Base-by-base conservation (phyloP, 140 eudicot genomes). In the Oenanthe javanica region DNA sequence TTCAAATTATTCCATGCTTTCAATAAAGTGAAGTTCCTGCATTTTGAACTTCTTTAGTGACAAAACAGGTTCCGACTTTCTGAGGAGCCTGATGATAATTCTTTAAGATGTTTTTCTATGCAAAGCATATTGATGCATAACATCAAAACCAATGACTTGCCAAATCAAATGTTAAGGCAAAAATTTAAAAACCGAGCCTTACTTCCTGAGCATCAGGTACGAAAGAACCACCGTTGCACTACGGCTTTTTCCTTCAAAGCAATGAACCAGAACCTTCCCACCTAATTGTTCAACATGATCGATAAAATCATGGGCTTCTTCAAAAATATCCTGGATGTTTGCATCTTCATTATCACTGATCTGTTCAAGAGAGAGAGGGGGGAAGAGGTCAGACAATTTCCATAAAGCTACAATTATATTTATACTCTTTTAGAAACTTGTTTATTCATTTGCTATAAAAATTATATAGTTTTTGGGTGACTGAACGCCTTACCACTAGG, bases 231-330 rank as follows among this genome's bases (percentile, higher is more conserved):
- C 83, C 9, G 99, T 96, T 38, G 97, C 99, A 80, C 99, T 96
- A 82, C 98, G 87, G 83, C 99, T 96, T 89, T 89, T 91, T 75
- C 99, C 99, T 91, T 96, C 99, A 80, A 96, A 96, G 85, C 99
- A 96, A 78, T 96, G 99, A 80, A 96, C 99, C 84, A 96, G 79
- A 85, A 95, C 98, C 86, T 95, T 92, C 76, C 98, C 96, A 13
- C 97, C 96, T 70, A 81, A 80, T 84, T 87, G 73, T 82, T 92
- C 99, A 61, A 95, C 97, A 51, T 80, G 83, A 82, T 93, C 89
- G 14, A 95, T 87, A 79, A 88, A 93, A 42, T 87, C 86, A 84
- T 91, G 94, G 1, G 97, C 92, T 90, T 92, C 99, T 81, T 84
- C 87, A 80, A 95, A 95, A 48, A 95, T 88, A 76, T 70, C 89